Conservation (phyloP, 2,329 filamentous ascomycete species). For the Diaporthe nobilis region DNA sequence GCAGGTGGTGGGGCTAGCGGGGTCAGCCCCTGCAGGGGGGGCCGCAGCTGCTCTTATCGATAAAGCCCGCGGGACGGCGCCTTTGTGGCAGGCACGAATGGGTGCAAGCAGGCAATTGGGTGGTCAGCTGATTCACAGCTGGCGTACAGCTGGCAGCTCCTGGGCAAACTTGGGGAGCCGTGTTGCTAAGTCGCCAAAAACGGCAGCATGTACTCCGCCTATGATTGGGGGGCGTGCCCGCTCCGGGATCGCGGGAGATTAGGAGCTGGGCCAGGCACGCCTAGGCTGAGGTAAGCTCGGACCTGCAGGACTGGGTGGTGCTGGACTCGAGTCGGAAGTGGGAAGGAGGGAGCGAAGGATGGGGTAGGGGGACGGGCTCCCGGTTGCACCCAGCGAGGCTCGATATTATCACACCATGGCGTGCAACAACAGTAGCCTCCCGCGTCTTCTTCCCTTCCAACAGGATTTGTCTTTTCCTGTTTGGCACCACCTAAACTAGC, state of each 20-base stretch:
- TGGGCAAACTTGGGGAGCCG: background rate
- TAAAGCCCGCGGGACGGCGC: no score
- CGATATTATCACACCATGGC: background rate
- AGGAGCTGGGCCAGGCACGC: background rate
- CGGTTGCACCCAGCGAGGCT: background rate
- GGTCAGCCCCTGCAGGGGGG: no score
- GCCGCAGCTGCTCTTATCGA: no score
- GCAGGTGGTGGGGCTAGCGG: no score
- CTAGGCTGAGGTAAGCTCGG: slow-evolving; percentile 29
- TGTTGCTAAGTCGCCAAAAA: slow-evolving; percentile 4
- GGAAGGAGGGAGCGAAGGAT: slow-evolving; percentile 1
- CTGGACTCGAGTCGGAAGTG: background rate
- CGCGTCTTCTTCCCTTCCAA: slow-evolving; percentile 21
- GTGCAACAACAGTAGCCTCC: background rate
- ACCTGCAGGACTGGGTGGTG: background rate
- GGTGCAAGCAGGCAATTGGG: no score
- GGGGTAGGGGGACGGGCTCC: background rate
- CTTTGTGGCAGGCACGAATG: no score
- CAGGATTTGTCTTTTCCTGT: slow-evolving; percentile 1
- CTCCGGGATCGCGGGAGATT: slow-evolving; percentile 10
- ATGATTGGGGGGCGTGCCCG: slow-evolving; percentile 7
- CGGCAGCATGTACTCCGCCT: background rate
- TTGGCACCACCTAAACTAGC: slow-evolving; percentile 2
- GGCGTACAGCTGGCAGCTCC: no score
- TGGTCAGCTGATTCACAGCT: no score